A percentile compares a stretch with the other conserved stretches of the same genome.
Evolutionary conservation across 768 basidiomycete genomes (phyloP).

Genomic region (Hygrophorus russula): DNA sequence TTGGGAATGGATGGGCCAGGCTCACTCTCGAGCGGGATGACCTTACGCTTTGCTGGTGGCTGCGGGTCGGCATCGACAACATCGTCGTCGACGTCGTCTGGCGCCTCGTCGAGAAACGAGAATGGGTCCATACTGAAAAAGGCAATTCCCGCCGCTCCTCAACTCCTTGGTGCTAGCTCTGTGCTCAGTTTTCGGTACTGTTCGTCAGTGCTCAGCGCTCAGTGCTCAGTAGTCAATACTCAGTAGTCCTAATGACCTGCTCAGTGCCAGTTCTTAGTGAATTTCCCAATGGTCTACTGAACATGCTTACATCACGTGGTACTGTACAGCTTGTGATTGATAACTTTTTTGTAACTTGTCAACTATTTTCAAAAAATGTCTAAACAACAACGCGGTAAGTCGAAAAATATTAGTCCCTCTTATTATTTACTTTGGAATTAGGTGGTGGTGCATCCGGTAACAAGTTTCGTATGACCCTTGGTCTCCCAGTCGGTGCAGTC

Average conservation of each 20-base stretch:
- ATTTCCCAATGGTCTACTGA: no score
- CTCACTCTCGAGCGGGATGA: not conserved
- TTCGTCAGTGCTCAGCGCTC: no score
- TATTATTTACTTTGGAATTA: constrained; percentile 10
- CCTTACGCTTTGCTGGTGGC: constrained; percentile 1
- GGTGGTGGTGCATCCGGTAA: constrained; percentile 72
- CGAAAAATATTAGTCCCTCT: not conserved
- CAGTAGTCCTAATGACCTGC: no score
- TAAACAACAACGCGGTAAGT: not conserved
- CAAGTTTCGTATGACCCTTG: constrained; percentile 92
- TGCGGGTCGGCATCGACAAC: not conserved
- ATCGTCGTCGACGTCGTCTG: not conserved
- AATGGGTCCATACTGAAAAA: constrained; percentile 5
- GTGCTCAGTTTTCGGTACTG: no score
- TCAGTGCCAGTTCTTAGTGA: no score
- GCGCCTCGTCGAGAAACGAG: constrained; percentile 5
- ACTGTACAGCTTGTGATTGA: not conserved
- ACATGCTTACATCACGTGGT: not conserved
- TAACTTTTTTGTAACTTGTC: not conserved
- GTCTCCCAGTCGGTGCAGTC: constrained; percentile 90
- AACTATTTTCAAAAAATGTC: not conserved
- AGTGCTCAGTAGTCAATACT: no score
- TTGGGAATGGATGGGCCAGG: constrained; percentile 38
- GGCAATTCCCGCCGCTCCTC: no score
- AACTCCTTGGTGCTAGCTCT: no score